phyloP scores from a whole-genome alignment of 2,329 filamentous ascomycete species.

The Pseudocercospora fijiensis region DNA sequence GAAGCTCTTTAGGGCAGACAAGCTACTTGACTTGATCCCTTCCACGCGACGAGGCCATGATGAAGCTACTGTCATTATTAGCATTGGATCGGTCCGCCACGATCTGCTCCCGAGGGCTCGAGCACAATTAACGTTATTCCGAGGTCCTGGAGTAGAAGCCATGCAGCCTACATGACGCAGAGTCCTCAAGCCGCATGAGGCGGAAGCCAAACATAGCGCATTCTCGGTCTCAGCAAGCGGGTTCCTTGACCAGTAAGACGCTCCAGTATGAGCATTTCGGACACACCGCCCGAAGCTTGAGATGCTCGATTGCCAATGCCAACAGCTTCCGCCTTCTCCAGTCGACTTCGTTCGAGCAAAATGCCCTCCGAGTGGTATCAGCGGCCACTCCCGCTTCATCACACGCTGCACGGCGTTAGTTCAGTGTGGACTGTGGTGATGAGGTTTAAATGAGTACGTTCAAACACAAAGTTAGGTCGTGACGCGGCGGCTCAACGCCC shows the following conservation, averaged over 20 bases:
- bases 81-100: conserved; percentile 8
- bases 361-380: not conserved
- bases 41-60: not conserved
- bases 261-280: not conserved
- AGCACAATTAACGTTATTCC: conserved; percentile 15
- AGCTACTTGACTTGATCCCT: conserved; percentile 3
- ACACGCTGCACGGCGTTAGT: not conserved
- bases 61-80: not conserved
- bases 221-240: conserved; percentile 6
- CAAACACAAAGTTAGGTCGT: not conserved
- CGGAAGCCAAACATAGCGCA: not conserved
- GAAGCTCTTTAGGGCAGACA: not conserved
- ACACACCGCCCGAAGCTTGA: not conserved
- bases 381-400: not conserved
- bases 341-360: not conserved
- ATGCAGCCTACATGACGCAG: conserved; percentile 9
- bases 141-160: conserved; percentile 9
- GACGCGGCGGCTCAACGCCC: not conserved
- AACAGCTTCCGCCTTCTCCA: not conserved
- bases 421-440: not conserved
- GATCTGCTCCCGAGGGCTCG: conserved; percentile 11
- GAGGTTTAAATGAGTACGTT: not conserved
- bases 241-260: not conserved
- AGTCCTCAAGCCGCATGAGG: conserved; percentile 1
- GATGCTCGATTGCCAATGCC: not conserved